Evolutionary conservation across 495 filamentous ascomycete genomes (phyloP).

Genomic region (Cladorrhinum samala): DNA sequence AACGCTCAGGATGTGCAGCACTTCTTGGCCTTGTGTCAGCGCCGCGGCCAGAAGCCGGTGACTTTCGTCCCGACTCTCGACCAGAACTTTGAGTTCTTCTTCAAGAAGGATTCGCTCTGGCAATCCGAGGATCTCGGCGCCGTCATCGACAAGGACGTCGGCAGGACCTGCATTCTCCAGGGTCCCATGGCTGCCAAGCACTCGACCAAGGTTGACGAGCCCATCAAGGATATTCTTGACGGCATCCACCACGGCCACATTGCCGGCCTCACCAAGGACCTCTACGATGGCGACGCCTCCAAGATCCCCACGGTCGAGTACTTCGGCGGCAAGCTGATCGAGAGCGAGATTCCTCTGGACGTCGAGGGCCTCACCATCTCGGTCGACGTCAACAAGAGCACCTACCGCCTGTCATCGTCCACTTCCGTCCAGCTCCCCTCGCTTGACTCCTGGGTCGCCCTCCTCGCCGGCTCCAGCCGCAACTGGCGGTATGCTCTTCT

Average conservation of each 20-base stretch:
- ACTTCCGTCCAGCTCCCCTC: conserved; percentile 66
- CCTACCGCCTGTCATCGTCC: conserved; percentile 70
- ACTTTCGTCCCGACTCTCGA: conserved; percentile 92
- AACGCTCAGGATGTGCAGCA: conserved; percentile 96
- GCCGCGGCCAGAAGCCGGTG: conserved; percentile 89
- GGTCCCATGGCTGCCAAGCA: conserved; percentile 91
- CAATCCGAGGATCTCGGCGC: conserved; percentile 96
- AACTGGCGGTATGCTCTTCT: conserved; percentile 98
- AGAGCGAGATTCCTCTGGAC: conserved; percentile 55
- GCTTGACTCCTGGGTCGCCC: conserved; percentile 72
- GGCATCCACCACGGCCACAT: conserved; percentile 86
- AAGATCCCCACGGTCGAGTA: conserved; percentile 85
- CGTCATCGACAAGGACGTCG: conserved; percentile 92
- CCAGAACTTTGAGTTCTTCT: conserved; percentile 95
- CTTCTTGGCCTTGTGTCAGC: conserved; percentile 88
- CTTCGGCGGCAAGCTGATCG: conserved; percentile 77
- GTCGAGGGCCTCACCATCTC: conserved; percentile 76
- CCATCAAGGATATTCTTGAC: conserved; percentile 87
- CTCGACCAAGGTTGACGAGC: conserved; percentile 81
- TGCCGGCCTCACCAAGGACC: conserved; percentile 63
- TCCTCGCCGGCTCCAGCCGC: conserved; percentile 76
- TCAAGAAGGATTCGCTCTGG: conserved; percentile 99
- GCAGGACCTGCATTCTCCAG: conserved; percentile 89
- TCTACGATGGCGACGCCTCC: conserved; percentile 67
- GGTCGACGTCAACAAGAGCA: conserved; percentile 65